phyloP scores from a whole-genome alignment of 75 land plant genomes.

The Picea glauca region DNA sequence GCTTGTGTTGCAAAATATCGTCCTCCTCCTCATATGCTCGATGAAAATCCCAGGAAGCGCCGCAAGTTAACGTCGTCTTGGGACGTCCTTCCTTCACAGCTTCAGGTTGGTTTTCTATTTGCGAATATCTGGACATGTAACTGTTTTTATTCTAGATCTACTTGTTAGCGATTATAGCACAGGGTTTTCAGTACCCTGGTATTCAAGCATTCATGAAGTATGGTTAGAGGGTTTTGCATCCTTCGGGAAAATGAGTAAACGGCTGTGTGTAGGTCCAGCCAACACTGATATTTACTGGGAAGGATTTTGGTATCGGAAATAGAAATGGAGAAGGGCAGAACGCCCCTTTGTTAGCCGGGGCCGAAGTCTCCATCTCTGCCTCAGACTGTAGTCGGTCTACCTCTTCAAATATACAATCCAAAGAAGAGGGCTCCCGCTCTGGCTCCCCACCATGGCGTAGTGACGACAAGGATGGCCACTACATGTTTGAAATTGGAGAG shows the following conservation, averaged over 20 bases:
- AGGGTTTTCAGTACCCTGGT: too few relatives aligned
- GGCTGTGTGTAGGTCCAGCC: conserved; percentile 82
- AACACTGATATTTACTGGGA: conserved; percentile 44
- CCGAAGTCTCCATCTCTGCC: background rate
- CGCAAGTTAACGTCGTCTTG: conserved; percentile 29
- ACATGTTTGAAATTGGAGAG: conserved; percentile 57
- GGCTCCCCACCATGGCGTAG: conserved; percentile 83
- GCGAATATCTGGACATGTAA: too few relatives aligned
- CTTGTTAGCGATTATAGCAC: conserved; percentile 20
- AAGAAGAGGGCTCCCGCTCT: conserved; percentile 72
- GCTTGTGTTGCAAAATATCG: conserved; percentile 8
- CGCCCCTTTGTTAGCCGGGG: conserved; percentile 9
- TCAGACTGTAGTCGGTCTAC: conserved; percentile 24
- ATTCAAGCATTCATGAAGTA: too few relatives aligned
- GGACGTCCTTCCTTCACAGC: conserved; percentile 31
- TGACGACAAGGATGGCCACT: conserved; percentile 73
- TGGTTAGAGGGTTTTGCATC: background rate
- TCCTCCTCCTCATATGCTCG: background rate
- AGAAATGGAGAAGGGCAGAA: conserved; percentile 11
- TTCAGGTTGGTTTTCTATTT: conserved; percentile 13
- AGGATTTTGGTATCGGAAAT: conserved; percentile 21
- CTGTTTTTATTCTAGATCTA: background rate
- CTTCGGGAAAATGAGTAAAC: conserved; percentile 34
- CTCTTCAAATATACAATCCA: conserved; percentile 1
- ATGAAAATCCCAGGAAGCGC: conserved; percentile 39